A percentile compares a stretch with the other conserved stretches of the same genome.
Conservation (phyloP, 2,329 filamentous ascomycete genomes). For the Berkeleyomyces basicola region DNA sequence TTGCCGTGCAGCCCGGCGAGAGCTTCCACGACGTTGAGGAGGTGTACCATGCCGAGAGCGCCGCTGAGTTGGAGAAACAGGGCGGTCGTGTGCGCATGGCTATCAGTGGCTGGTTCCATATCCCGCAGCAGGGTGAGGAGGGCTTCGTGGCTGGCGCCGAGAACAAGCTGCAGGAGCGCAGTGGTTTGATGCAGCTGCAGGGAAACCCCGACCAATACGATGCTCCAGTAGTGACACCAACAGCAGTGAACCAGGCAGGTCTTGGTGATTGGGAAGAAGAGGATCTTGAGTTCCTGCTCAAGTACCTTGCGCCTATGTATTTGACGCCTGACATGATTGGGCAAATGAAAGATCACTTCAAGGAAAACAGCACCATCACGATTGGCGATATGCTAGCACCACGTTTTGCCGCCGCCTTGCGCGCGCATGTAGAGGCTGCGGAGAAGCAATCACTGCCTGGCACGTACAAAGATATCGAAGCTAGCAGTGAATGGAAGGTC, state of each 20-base stretch:
- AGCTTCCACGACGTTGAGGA: slow-evolving; percentile 99
- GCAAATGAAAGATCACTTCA: slow-evolving; percentile 63
- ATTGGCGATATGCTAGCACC: slow-evolving; percentile 62
- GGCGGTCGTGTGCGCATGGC: slow-evolving; percentile 82
- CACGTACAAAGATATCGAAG: slow-evolving; percentile 39
- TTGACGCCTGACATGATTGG: slow-evolving; percentile 83
- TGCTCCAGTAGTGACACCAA: slow-evolving; percentile 48
- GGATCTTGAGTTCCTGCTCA: slow-evolving; percentile 77
- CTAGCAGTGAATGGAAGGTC: slow-evolving; percentile 49
- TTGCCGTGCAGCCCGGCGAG: slow-evolving; percentile 93
- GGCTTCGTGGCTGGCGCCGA: slow-evolving; percentile 80
- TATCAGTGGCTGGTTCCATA: slow-evolving; percentile 98
- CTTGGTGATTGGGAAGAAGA: slow-evolving; percentile 51
- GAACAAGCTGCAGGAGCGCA: slow-evolving; percentile 74
- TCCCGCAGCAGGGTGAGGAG: slow-evolving; percentile 85
- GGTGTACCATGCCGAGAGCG: slow-evolving; percentile 58
- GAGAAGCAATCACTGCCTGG: slow-evolving; percentile 34
- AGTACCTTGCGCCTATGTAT: slow-evolving; percentile 80
- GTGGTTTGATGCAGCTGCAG: slow-evolving; percentile 81
- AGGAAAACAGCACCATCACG: slow-evolving; percentile 68
- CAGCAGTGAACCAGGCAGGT: slow-evolving; percentile 26
- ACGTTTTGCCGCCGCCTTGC: slow-evolving; percentile 60
- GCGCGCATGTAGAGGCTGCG: slow-evolving; percentile 49
- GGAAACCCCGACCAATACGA: slow-evolving; percentile 85
- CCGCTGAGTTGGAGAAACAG: slow-evolving; percentile 46